phyloP scores from a whole-genome alignment of 345 rosid genomes.

The Lepidium sativum region DNA sequence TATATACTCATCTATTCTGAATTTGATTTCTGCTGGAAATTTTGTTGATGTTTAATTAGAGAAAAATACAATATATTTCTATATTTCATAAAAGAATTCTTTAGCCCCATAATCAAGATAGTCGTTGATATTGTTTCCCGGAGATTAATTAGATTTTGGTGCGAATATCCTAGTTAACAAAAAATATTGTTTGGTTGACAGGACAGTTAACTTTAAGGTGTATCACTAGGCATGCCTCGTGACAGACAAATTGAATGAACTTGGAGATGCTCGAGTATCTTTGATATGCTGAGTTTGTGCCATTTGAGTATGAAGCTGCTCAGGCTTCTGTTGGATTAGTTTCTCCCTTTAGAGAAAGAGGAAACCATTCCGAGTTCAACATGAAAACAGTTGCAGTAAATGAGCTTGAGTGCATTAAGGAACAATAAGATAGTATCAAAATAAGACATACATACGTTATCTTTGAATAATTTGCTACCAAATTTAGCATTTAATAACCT shows the following conservation, averaged over 20 bases:
- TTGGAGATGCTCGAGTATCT: neutral
- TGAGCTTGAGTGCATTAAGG: neutral
- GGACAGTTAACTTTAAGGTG: neutral
- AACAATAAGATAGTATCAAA: neutral
- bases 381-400: neutral
- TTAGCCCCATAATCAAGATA: no score
- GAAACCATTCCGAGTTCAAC: neutral
- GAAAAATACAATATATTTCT: no score
- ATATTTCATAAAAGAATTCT: no score
- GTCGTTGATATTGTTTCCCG: no score
- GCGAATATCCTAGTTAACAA: no score
- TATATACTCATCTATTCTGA: no score
- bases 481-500: neutral
- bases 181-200: neutral
- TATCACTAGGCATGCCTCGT: neutral
- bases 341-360: constrained; percentile 6
- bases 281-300: neutral
- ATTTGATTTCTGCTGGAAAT: no score
- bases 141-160: no score
- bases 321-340: constrained; percentile 1
- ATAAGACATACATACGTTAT: neutral
- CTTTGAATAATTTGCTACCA: neutral
- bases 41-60: no score
- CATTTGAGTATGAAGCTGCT: neutral
- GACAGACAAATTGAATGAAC: neutral